Evolutionary conservation across 1,284 basidiomycete species (phyloP).

Genomic region (Leccinum subrobustum): DNA sequence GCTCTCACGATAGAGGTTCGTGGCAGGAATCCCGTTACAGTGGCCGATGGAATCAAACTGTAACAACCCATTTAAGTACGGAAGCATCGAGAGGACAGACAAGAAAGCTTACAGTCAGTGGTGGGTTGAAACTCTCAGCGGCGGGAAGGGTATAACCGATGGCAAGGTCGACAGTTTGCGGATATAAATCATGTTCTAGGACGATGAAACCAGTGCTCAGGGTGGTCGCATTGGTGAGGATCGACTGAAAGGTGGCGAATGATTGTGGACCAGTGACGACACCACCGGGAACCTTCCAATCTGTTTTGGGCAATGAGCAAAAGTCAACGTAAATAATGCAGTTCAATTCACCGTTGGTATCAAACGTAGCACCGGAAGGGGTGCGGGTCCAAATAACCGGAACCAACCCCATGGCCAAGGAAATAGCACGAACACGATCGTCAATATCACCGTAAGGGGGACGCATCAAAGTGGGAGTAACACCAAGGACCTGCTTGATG

Average conservation of each 20-base stretch:
- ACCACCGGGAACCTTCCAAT: constrained; percentile 84
- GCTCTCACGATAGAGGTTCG: constrained; percentile 64
- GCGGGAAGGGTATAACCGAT: constrained; percentile 82
- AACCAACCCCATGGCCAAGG: constrained; percentile 76
- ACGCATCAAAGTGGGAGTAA: constrained; percentile 74
- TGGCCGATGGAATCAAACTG: constrained; percentile 67
- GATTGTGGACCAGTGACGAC: constrained; percentile 56
- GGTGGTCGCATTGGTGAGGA: constrained; percentile 59
- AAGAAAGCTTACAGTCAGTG: constrained; percentile 51
- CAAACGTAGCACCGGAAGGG: constrained; percentile 61
- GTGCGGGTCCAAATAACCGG: constrained; percentile 81
- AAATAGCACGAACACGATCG: constrained; percentile 87
- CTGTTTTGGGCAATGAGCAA: constrained; percentile 35
- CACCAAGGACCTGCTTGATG: constrained; percentile 74
- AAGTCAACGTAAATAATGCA: neutral
- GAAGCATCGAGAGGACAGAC: neutral
- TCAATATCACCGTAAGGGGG: constrained; percentile 68
- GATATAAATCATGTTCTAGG: constrained; percentile 84
- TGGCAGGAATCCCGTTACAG: constrained; percentile 53
- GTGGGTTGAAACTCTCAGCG: constrained; percentile 57
- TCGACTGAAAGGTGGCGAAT: constrained; percentile 56
- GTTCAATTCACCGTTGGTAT: constrained; percentile 64
- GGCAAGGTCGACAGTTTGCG: constrained; percentile 86
- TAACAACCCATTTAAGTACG: neutral
- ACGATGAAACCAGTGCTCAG: constrained; percentile 80